Evolutionary conservation across 202 grass and related monocot genomes (phyloP), one percentile per base, ranked within the genome.

Genomic region (Hordeum pubiflorum): DNA sequence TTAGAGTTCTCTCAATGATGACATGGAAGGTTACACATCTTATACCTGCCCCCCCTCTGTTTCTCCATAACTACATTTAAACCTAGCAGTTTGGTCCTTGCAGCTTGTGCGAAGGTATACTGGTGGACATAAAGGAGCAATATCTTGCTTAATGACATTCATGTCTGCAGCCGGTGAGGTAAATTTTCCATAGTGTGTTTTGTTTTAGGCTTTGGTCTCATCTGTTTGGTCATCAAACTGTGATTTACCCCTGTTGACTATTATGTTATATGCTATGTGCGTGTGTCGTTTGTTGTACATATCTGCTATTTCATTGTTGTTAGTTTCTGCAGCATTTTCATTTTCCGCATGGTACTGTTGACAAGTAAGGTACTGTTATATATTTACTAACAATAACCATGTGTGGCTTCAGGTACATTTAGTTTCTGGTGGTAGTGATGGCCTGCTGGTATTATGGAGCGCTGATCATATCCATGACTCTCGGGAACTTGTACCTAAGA

Each of bases 1-100:
- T 99, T 79, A 96, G 96, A 91, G 96, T 99, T 75, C 89, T 99
- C 63, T 99, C 96, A 57, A 99, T 99, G 96, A 87, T 99, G 83
- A 96, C 92, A 69, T 96, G 96, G 96, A 99, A 99, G 96, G 96
- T 96, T 88, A 71, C 57, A 81, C 54, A 79, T 75, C 52, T 77
- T 44, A 23, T 72, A 58, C 29, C 14, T 22, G 27, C 11, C 36
- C 2, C 2, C 14, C 46, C 38, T 58, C 12, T 56, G 9, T 86
- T 88, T 86, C 72, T 84, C 58, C 17, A 36, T 82, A 83, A 79
- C 38, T 74, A 9, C 12, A 69, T 74, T 72, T 81, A 79, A 81
- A 73, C 26, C 59, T 78, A 76, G 44, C 70, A 62, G 7, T 63
- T 78, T 77, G 41, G 75, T 82, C 20, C 61, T 60, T 93, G 66